Evolutionary conservation across 805 yeast genomes (phyloP).

Genomic region (Wickerhamomyces canadensis): DNA sequence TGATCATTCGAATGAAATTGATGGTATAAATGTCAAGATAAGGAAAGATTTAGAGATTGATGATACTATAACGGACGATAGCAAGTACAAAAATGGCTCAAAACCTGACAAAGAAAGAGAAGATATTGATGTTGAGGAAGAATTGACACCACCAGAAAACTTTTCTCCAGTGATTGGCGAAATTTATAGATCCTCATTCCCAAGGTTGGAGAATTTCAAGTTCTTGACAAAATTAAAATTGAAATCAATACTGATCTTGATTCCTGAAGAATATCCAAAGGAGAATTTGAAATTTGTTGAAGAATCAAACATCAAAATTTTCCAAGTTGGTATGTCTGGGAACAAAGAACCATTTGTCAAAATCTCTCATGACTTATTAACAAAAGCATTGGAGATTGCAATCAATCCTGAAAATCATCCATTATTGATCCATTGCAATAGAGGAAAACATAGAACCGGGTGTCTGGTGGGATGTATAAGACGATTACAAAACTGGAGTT

Average conservation of each 20-base stretch:
- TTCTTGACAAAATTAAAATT: conserved; percentile 59
- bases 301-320: conserved; percentile 57
- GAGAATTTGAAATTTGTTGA: conserved; percentile 64
- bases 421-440: conserved; percentile 85
- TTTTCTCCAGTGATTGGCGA: conserved; percentile 76
- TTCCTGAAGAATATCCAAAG: conserved; percentile 87
- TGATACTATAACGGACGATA: too few species aligned
- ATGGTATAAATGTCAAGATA: conserved; percentile 4
- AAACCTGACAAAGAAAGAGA: too few species aligned
- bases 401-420: conserved; percentile 88
- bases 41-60: conserved; percentile 21
- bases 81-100: too few species aligned
- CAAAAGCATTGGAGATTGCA: conserved; percentile 76
- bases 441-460: conserved; percentile 97
- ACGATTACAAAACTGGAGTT: conserved; percentile 84
- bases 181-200: conserved; percentile 86
- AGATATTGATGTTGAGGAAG: conserved; percentile 17
- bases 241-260: conserved; percentile 73
- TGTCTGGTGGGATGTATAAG: conserved; percentile 92
- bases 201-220: conserved; percentile 74
- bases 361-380: conserved; percentile 59
- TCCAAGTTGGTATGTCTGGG: conserved; percentile 91
- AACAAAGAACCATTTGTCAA: conserved; percentile 93
- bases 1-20: background rate
- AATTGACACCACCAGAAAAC: conserved; percentile 72